Conservation (phyloP, 1,139 yeast genomes). For the Protomyces lactucae-debilis region DNA sequence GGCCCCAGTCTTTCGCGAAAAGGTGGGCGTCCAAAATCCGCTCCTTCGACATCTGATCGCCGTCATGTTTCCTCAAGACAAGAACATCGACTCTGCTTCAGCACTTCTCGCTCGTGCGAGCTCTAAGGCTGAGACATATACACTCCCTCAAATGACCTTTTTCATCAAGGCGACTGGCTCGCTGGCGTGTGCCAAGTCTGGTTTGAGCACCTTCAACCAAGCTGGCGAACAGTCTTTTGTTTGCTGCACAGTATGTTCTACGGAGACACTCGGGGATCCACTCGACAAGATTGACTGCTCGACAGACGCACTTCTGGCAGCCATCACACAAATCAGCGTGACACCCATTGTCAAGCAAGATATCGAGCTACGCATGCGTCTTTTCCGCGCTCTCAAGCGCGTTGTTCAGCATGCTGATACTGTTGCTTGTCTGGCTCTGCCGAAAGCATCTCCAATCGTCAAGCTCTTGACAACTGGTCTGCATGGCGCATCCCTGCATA, state of each 20-base stretch:
- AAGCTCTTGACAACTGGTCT: not conserved
- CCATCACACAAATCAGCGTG: not conserved
- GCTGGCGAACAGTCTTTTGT: not conserved
- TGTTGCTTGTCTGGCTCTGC: not conserved
- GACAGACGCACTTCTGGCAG: not conserved
- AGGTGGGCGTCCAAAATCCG: not conserved
- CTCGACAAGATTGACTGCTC: not conserved
- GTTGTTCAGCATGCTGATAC: not conserved
- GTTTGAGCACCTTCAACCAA: not conserved
- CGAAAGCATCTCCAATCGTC: not conserved
- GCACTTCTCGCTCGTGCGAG: not conserved
- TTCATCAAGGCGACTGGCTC: not conserved
- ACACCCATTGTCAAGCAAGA: not conserved
- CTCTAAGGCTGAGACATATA: not conserved
- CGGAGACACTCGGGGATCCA: not conserved
- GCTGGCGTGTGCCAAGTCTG: not conserved
- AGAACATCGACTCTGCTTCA: not conserved
- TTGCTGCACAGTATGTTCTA: not conserved
- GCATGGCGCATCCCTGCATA: constrained; percentile 4
- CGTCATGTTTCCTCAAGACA: not conserved
- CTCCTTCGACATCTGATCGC: not conserved
- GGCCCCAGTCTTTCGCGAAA: not conserved
- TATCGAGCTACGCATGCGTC: not conserved
- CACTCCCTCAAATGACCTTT: not conserved
- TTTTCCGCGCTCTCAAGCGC: not conserved